Conservation (phyloP, 768 basidiomycete species). For the Flagelloscypha sp. region DNA sequence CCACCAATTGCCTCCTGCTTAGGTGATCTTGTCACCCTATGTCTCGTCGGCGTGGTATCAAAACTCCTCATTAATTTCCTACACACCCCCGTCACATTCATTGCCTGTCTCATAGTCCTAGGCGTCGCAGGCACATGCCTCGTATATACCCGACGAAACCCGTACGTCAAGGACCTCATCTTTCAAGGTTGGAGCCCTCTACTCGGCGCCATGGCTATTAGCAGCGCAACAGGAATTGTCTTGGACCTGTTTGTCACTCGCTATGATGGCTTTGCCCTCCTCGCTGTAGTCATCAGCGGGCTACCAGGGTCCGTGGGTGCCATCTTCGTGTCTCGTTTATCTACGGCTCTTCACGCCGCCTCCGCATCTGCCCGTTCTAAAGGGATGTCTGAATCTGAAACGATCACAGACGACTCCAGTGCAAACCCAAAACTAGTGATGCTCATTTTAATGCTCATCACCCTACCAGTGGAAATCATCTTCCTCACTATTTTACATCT, state of each 20-base stretch:
- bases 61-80: constrained; percentile 60
- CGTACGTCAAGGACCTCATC: constrained; percentile 62
- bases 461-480: constrained; percentile 70
- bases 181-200: constrained; percentile 86
- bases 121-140: constrained; percentile 40
- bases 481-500: constrained; percentile 60
- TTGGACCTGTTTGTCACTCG: constrained; percentile 82
- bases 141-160: constrained; percentile 55
- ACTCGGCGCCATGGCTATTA: constrained; percentile 84
- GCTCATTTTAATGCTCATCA: constrained; percentile 62
- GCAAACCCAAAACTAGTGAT: constrained; percentile 48
- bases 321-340: constrained; percentile 85
- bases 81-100: constrained; percentile 55
- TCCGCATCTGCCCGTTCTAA: constrained; percentile 20
- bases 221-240: constrained; percentile 83
- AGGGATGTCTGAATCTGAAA: constrained; percentile 21
- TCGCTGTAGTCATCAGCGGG: constrained; percentile 83
- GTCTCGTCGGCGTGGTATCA: constrained; percentile 70
- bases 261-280: constrained; percentile 81
- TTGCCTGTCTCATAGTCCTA: constrained; percentile 43
- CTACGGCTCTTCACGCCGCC: constrained; percentile 75
- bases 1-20: constrained; percentile 89
- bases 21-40: constrained; percentile 87
- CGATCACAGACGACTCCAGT: no score
- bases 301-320: constrained; percentile 86